Conservation (phyloP, 306 rosid species). For the Lathyrus aphaca region DNA sequence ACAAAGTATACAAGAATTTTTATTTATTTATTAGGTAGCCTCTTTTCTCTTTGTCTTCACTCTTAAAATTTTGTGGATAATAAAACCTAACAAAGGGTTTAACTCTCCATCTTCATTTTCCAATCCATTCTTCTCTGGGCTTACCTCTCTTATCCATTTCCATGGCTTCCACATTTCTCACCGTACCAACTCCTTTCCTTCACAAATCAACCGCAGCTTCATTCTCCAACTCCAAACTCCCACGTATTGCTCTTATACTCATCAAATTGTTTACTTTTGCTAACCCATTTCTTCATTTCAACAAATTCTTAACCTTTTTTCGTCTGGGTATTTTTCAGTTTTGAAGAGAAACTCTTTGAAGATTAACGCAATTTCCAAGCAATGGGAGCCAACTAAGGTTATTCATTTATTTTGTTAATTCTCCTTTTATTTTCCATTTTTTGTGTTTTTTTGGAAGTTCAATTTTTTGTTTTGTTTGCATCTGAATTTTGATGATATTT, state of each 20-base stretch:
- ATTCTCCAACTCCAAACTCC: constrained; percentile 47
- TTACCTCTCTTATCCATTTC: constrained; percentile 39
- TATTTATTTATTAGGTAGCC: too few species aligned
- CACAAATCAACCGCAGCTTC: constrained; percentile 47
- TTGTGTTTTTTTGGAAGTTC: background rate
- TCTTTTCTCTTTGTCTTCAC: too few species aligned
- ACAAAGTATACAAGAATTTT: too few species aligned
- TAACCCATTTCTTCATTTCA: constrained; percentile 11
- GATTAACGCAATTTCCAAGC: constrained; percentile 60
- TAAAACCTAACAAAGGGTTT: constrained; percentile 37
- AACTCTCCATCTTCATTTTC: background rate
- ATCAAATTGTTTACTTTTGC: background rate
- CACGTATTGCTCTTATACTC: constrained; percentile 41
- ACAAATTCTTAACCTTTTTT: background rate
- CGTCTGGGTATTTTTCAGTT: constrained; percentile 49
- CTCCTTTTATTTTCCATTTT: background rate
- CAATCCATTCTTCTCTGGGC: background rate
- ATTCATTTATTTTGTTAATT: background rate
- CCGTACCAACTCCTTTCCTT: constrained; percentile 55
- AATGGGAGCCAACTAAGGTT: constrained; percentile 70
- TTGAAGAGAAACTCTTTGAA: constrained; percentile 57
- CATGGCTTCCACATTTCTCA: constrained; percentile 77
- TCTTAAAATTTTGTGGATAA: too few species aligned
- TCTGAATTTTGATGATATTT: constrained; percentile 32
- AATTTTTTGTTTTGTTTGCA: background rate